Evolutionary conservation across 202 grass and related monocot species (phyloP), one percentile per base, ranked within the genome.

Genomic region (Cymbopogon flexuosus): DNA sequence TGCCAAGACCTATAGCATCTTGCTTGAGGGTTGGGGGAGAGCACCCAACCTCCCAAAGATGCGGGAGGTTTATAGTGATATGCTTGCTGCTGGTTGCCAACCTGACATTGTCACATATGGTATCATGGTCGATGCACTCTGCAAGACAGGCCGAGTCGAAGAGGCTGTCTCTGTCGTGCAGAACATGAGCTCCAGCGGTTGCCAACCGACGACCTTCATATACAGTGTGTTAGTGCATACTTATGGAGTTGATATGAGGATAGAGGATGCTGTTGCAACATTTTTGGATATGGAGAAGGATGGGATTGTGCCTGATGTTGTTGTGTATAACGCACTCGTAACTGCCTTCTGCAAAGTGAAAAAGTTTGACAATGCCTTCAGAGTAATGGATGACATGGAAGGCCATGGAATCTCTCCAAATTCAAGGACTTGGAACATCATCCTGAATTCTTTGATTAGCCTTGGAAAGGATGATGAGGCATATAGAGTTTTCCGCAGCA

Each of bases 21-120:
- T 97, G 88, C 95, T 97, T 30, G 95, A 97, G 79, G 95, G 92
- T 15, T 97, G 95, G 92, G 95, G 95, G 5, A 86, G 90, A 85
- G 90, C 89, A 12, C 95, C 95, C 14, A 92, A 94, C 56, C 87
- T 97, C 72, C 86, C 92, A 29, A 94, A 94, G 85, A 97, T 97
- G 92, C 86, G 90, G 13, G 79, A 93, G 22, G 90, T 94, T 13
- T 93, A 93, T 34, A 70, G 24, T 42, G 88, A 94, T 42, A 97
- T 94, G 94, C 52, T 87, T 18, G 81, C 84, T 1, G 76, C 78
- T 65, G 88, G 86, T 66, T 94, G 95, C 52, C 79, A 97, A 27
- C 90, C 92, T 37, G 95, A 97, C 79, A 91, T 97, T 4, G 90
- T 97, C 62, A 97, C 95, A 15, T 97, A 97, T 52, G 86, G 95